Evolutionary conservation across 192 early-diverging fungal genomes (phyloP).

Genomic region (Glomus cerebriforme): DNA sequence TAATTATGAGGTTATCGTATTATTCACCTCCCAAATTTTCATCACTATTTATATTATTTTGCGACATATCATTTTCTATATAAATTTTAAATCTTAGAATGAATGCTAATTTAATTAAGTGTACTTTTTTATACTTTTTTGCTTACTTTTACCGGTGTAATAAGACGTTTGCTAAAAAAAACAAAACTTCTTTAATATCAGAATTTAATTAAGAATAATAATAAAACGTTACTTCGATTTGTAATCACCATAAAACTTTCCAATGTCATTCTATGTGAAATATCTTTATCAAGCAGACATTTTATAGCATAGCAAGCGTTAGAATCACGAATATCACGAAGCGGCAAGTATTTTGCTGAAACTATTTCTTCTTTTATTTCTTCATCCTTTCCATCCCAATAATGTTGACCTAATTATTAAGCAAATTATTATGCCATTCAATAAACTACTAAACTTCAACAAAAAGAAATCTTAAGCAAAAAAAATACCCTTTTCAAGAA

Average conservation of each 20-base stretch:
- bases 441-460: neutral
- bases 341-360: neutral
- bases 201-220: neutral
- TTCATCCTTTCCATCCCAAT: neutral
- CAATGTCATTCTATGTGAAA: neutral
- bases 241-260: neutral
- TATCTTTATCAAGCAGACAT: neutral
- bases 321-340: neutral
- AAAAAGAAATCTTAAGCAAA: neutral
- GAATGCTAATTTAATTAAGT: neutral
- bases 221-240: neutral
- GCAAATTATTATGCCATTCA: neutral
- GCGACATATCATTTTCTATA: too few species aligned
- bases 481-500: neutral
- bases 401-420: neutral
- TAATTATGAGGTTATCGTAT: too few species aligned
- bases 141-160: neutral
- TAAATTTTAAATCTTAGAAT: too few species aligned
- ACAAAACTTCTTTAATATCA: neutral
- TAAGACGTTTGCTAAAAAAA: neutral
- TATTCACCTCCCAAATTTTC: too few species aligned
- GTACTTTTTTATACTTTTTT: neutral
- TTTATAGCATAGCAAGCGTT: neutral
- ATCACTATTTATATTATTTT: too few species aligned
- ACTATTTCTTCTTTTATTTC: neutral